These are phyloP conservation scores for Eucalyptus cladocalyx DNA, from an alignment of 345 rosid species.

Conservation along the genomic window DNA sequence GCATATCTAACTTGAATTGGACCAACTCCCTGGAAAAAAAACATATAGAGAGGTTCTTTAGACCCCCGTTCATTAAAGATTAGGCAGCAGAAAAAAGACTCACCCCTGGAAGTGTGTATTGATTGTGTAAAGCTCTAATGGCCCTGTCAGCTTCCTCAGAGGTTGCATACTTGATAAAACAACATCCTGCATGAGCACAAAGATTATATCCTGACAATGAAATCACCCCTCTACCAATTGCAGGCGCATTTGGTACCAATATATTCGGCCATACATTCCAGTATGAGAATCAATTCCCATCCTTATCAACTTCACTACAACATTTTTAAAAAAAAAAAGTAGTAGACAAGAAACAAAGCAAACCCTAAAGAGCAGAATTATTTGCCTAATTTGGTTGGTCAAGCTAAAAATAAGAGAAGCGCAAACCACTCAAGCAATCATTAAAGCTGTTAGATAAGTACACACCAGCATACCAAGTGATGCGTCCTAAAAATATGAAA, in stretches of 20 bases:
- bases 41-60: neutral
- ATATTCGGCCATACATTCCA: neutral
- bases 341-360: neutral
- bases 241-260: neutral
- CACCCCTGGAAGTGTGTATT: conserved; percentile 86
- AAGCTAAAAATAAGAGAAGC: neutral
- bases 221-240: neutral
- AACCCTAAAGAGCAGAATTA: neutral
- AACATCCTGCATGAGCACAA: conserved; percentile 76
- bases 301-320: neutral
- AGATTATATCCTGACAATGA: conserved; percentile 18
- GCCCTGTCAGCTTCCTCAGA: conserved; percentile 95
- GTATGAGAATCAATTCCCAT: neutral
- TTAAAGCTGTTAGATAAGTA: neutral
- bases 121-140: conserved; percentile 93
- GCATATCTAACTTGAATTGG: conserved; percentile 99
- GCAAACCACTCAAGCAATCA: neutral
- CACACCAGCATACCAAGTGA: neutral
- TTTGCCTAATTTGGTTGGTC: neutral
- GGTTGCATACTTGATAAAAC: conserved; percentile 94
- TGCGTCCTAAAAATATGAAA: neutral
- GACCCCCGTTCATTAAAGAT: neutral
- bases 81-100: conserved; percentile 6
- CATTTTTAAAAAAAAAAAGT: neutral
- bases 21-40: conserved; percentile 64